Evolutionary conservation across 352 stramenopile species (phyloP).

Genomic region (Pythium apleroticum): DNA sequence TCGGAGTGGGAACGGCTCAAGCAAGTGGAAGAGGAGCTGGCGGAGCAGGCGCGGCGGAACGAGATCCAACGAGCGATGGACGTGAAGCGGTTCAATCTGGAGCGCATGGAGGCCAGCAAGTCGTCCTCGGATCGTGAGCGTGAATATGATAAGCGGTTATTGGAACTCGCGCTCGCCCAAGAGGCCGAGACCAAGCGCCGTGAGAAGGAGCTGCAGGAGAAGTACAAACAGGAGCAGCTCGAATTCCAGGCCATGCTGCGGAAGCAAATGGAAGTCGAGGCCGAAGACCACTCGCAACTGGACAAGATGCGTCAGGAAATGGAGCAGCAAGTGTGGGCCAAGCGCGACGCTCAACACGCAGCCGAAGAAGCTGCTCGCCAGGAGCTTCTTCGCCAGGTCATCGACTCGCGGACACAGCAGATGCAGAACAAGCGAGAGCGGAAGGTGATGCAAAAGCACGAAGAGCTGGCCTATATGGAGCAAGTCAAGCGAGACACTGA

Average conservation of each 20-base stretch:
- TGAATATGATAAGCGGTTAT: constrained; percentile 60
- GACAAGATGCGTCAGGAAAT: constrained; percentile 81
- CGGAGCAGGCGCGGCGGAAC: constrained; percentile 46
- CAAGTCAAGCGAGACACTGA: constrained; percentile 65
- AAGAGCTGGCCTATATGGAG: constrained; percentile 65
- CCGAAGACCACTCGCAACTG: constrained; percentile 60
- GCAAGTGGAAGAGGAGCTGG: constrained; percentile 62
- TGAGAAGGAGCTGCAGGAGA: constrained; percentile 62
- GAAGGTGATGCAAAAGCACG: constrained; percentile 37
- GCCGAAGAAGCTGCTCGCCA: constrained; percentile 71
- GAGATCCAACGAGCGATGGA: constrained; percentile 64
- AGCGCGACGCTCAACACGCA: constrained; percentile 68
- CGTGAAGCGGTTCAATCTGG: constrained; percentile 74
- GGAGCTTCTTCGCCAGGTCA: constrained; percentile 69
- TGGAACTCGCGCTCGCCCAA: constrained; percentile 57
- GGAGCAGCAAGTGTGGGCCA: constrained; percentile 76
- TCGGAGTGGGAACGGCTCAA: constrained; percentile 61
- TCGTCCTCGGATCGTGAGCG: constrained; percentile 49
- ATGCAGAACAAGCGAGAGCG: constrained; percentile 45
- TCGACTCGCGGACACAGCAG: constrained; percentile 56
- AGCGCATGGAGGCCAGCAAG: constrained; percentile 53
- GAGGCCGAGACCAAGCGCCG: constrained; percentile 58
- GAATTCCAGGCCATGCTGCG: constrained; percentile 76
- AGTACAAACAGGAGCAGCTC: constrained; percentile 68
- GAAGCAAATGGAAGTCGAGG: constrained; percentile 72